Percentiles rank a stretch among this genome's conserved stretches.
Evolutionary conservation across 495 filamentous ascomycete genomes (phyloP).

Genomic region (Pyrenula massariospora): DNA sequence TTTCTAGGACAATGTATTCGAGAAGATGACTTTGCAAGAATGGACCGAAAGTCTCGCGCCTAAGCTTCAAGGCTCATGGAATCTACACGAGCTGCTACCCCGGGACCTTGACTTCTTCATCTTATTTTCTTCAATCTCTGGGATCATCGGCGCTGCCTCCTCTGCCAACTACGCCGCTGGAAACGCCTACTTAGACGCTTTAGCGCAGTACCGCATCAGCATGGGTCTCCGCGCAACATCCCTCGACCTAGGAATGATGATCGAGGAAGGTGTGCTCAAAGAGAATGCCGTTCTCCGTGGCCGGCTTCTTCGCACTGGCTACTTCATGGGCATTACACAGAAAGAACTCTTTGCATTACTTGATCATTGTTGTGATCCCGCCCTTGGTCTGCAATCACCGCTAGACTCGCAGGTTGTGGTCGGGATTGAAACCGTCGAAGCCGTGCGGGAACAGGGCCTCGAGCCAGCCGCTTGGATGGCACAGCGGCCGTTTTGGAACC

Average conservation of each 20-base stretch:
- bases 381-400: conserved; percentile 3
- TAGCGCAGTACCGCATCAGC: conserved; percentile 6
- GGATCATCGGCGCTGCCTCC: conserved; percentile 10
- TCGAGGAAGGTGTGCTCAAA: conserved; percentile 3
- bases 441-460: neutral
- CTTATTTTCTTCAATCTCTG: conserved; percentile 19
- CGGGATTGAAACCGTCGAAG: neutral
- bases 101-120: conserved; percentile 28
- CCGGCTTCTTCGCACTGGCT: neutral
- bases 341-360: conserved; percentile 22
- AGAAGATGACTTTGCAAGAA: conserved; percentile 40
- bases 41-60: conserved; percentile 34
- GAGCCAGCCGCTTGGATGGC: neutral
- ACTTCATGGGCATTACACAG: conserved; percentile 6
- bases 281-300: conserved; percentile 1
- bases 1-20: conserved; percentile 34
- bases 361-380: conserved; percentile 19
- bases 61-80: conserved; percentile 39
- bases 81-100: conserved; percentile 19
- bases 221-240: conserved; percentile 5
- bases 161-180: conserved; percentile 20
- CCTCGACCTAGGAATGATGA: conserved; percentile 11
- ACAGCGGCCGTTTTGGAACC: neutral
- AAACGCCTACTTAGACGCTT: conserved; percentile 14
- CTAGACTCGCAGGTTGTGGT: conserved; percentile 13